Base-by-base conservation (phyloP, 495 filamentous ascomycete species). In the Parathielavia appendiculata region DNA sequence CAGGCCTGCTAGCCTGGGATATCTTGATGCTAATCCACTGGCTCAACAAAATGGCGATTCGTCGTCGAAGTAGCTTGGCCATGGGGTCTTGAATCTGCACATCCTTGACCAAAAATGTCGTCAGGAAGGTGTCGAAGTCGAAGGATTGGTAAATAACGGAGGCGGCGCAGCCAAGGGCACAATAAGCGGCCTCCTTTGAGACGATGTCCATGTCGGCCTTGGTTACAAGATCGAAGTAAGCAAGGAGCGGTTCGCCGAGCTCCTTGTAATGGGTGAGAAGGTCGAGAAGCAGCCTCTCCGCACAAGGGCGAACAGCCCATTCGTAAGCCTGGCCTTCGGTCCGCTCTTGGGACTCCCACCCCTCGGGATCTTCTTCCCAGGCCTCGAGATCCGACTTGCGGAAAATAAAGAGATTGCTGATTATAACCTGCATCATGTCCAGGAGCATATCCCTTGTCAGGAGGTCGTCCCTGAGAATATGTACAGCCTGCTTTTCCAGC, bases 251-350 rank as follows among this genome's bases (percentile, higher is more conserved):
- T 38, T 83, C 78, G 26, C 89, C 79, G 4, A 93, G 71, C 20
- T 85, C 77, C 68, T 90, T 95, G 77, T 88, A 91, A 69, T 96
- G 85, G 39, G 87, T 88, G 23, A 96, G 81, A 1, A 98, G 79
- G 62, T 97, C 93, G 63, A 97, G 78, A 69, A 97, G 95, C 16
- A 98, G 78, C 70, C 91, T 95, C 71, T 97, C 92, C 0, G 91
- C 86, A 66, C 93, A 98, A 0, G 90, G 87, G 9, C 91, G 84
- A 43, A 97, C 83, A 26, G 91, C 83, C 73, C 91, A 95, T 63
- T 96, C 89, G 81, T 85, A 95, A 8, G 86, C 86, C 57, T 90
- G 86, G 19, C 88, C 83, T 51, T 85, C 81, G 43, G 83, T 86
- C 55, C 93, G 87, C 73, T 95, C 90, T 65, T 81, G 81, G 58